phyloP scores from a whole-genome alignment of 768 basidiomycete genomes.

The Lactarius pseudohatsudake region DNA sequence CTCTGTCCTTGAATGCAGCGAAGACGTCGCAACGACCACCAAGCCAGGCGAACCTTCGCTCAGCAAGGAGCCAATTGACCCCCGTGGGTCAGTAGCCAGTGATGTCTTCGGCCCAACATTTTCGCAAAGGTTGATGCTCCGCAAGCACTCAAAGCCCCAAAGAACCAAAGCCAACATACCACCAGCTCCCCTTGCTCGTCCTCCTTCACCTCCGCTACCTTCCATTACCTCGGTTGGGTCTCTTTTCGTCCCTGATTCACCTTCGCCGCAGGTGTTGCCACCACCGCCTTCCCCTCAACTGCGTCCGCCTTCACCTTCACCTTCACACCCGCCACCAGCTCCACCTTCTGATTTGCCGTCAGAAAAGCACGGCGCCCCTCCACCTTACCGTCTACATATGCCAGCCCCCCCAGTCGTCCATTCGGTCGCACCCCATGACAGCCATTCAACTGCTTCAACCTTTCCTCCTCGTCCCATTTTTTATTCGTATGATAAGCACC shows the following conservation, averaged over 20 bases:
- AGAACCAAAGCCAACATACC: not conserved
- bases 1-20: not conserved
- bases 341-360: not conserved
- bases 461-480: not conserved
- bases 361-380: not conserved
- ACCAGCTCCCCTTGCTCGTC: not conserved
- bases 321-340: not conserved
- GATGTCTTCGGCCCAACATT: not conserved
- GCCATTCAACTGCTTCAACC: not conserved
- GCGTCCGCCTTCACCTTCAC: not conserved
- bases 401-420: not conserved
- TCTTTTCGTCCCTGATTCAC: not conserved
- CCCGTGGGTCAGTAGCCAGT: not conserved
- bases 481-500: not conserved
- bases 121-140: not conserved
- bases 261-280: not conserved
- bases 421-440: not conserved
- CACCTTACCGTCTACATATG: not conserved
- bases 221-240: not conserved
- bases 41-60: not conserved
- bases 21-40: not conserved
- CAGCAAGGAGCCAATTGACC: not conserved
- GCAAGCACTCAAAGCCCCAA: not conserved
- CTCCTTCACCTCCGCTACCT: conserved; percentile 9
- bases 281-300: conserved; percentile 11